Evolutionary conservation across 2,329 filamentous ascomycete species (phyloP).

Genomic region (Ophiognomonia clavigignenti-juglandacearum): DNA sequence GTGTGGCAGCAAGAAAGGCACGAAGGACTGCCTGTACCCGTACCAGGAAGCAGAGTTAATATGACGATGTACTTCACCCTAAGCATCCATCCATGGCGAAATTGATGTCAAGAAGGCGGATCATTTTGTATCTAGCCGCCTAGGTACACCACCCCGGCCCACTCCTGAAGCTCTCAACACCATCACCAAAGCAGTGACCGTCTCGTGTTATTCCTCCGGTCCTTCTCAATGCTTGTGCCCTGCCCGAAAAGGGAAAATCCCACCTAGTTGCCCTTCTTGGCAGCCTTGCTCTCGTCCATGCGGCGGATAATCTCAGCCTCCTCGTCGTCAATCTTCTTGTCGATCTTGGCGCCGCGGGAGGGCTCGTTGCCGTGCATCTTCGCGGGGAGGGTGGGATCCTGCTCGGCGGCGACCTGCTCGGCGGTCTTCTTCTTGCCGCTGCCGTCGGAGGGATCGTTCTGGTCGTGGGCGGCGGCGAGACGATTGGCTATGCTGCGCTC

Average conservation of each 20-base stretch:
- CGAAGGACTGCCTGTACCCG: conserved; percentile 1
- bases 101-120: background rate
- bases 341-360: conserved; percentile 67
- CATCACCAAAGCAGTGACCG: background rate
- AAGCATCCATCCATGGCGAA: background rate
- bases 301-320: conserved; percentile 60
- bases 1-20: background rate
- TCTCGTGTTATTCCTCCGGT: background rate
- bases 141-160: too few relatives aligned
- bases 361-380: conserved; percentile 68
- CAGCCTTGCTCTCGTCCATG: conserved; percentile 27
- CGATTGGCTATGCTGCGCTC: conserved; percentile 68
- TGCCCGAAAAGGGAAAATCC: background rate
- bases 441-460: conserved; percentile 14
- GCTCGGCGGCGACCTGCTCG: conserved; percentile 23
- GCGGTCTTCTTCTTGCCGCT: conserved; percentile 24
- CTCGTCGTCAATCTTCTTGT: conserved; percentile 63
- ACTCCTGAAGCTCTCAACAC: too few relatives aligned
- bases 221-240: background rate
- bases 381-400: conserved; percentile 31
- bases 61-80: background rate
- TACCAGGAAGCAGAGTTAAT: background rate
- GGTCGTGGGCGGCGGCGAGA: conserved; percentile 47
- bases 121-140: too few relatives aligned
- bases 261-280: conserved; percentile 16